phyloP scores from a whole-genome alignment of 495 filamentous ascomycete genomes.

The Aspergillus kassunensis region DNA sequence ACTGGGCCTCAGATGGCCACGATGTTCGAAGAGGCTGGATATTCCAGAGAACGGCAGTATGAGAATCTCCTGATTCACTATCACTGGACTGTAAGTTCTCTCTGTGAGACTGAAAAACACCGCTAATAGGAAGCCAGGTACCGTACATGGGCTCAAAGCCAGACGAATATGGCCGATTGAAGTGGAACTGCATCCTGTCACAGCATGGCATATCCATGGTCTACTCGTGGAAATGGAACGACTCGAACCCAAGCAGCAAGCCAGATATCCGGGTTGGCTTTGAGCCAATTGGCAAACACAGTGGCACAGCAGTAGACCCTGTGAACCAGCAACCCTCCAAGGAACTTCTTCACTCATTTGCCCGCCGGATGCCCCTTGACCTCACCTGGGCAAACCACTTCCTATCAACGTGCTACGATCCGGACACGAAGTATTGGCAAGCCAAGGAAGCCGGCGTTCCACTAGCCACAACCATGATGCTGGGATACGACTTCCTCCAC shows the following conservation, averaged over 20 bases:
- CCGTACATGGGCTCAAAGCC: slow-evolving; percentile 12
- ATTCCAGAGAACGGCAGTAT: slow-evolving; percentile 13
- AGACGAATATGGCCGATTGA: slow-evolving; percentile 1
- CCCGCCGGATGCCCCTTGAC: slow-evolving; percentile 10
- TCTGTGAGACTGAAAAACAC: background rate
- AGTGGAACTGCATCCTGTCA: slow-evolving; percentile 18
- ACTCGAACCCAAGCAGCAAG: background rate
- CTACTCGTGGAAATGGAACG: slow-evolving; percentile 30
- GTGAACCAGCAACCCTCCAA: slow-evolving; percentile 17
- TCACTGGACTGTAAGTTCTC: slow-evolving; percentile 2
- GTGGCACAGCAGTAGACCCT: slow-evolving; percentile 21
- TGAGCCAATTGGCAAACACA: slow-evolving; percentile 18
- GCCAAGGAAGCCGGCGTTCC: background rate
- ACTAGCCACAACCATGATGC: background rate
- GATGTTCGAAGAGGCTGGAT: slow-evolving; percentile 14
- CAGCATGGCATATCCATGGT: slow-evolving; percentile 20
- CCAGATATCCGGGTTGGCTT: slow-evolving; percentile 22
- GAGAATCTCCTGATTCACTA: slow-evolving; percentile 18
- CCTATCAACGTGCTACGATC: slow-evolving; percentile 1
- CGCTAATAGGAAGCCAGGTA: background rate
- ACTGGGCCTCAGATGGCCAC: slow-evolving; percentile 13
- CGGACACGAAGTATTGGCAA: background rate
- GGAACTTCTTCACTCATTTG: slow-evolving; percentile 14
- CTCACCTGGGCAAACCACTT: slow-evolving; percentile 25
- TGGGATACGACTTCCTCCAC: background rate